phyloP scores from a whole-genome alignment of 2,329 filamentous ascomycete genomes.

The Hymenoscyphus albidus region DNA sequence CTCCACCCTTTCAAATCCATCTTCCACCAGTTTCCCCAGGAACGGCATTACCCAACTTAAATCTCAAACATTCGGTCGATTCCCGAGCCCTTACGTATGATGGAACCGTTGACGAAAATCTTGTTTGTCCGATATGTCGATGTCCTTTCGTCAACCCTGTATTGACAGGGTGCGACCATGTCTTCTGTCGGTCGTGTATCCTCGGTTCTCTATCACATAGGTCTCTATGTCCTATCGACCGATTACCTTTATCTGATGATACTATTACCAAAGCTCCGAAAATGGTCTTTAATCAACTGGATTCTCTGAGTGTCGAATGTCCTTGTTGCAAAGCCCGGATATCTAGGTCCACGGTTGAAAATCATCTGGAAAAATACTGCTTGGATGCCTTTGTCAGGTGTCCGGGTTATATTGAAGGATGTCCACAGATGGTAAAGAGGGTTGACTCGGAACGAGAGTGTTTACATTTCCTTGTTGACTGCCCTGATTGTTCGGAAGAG shows the following conservation, averaged over 20 bases:
- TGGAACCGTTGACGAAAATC: constrained; percentile 36
- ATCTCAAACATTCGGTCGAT: constrained; percentile 30
- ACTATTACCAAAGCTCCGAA: constrained; percentile 34
- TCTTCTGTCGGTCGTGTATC: constrained; percentile 59
- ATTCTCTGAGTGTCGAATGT: constrained; percentile 55
- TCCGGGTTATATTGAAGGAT: constrained; percentile 40
- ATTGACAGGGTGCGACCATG: constrained; percentile 61
- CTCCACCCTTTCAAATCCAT: constrained; percentile 7
- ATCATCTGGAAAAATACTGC: constrained; percentile 56
- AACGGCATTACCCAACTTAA: constrained; percentile 13
- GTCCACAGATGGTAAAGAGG: constrained; percentile 48
- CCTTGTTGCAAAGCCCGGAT: constrained; percentile 53
- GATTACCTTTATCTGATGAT: constrained; percentile 42
- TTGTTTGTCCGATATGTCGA: constrained; percentile 48
- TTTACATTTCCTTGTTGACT: constrained; percentile 49
- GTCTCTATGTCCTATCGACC: constrained; percentile 55
- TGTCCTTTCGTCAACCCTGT: constrained; percentile 57
- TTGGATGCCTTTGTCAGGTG: constrained; percentile 54
- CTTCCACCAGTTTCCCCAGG: not conserved
- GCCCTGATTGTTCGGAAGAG: constrained; percentile 49
- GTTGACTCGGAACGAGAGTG: constrained; percentile 51
- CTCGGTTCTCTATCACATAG: constrained; percentile 41
- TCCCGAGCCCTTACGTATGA: constrained; percentile 37
- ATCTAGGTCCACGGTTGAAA: constrained; percentile 51
- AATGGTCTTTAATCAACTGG: constrained; percentile 58